A percentile compares a stretch with the other conserved stretches of the same genome.
These are phyloP conservation scores for Solanum paucissectum DNA, from an alignment of 257 asterid species.

Conservation along the genomic window DNA sequence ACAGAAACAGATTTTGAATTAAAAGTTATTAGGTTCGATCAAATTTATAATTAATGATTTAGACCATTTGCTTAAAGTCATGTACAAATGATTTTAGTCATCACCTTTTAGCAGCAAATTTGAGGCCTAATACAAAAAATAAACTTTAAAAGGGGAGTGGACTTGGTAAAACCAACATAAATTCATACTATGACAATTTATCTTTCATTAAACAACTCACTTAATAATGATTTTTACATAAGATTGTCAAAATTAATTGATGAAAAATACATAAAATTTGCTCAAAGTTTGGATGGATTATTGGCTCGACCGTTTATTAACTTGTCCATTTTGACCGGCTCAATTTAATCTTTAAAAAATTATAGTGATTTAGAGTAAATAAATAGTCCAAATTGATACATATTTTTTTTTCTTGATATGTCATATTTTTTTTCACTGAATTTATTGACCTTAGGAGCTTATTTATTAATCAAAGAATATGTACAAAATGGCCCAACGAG, in stretches of 20 bases:
- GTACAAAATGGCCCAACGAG: too few relatives aligned
- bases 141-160: background rate
- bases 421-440: too few relatives aligned
- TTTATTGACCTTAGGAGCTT: too few relatives aligned
- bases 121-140: background rate
- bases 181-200: background rate
- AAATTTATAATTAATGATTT: background rate
- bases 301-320: background rate
- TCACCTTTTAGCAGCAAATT: background rate
- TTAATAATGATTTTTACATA: background rate
- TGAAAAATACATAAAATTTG: background rate
- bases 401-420: background rate
- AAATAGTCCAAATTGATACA: background rate
- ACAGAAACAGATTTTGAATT: fast-evolving
- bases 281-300: background rate
- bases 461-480: too few relatives aligned
- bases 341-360: background rate
- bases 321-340: too few relatives aligned
- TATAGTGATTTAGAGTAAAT: background rate
- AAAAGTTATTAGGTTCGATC: background rate
- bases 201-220: background rate
- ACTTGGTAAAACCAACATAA: background rate
- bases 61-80: background rate
- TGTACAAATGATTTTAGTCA: background rate
- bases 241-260: too few relatives aligned